Percentiles rank a stretch among this genome's conserved stretches.
These are phyloP conservation scores for Chaetothyriales sp. DNA, from an alignment of 2,329 filamentous ascomycete species.

Conservation along the genomic window DNA sequence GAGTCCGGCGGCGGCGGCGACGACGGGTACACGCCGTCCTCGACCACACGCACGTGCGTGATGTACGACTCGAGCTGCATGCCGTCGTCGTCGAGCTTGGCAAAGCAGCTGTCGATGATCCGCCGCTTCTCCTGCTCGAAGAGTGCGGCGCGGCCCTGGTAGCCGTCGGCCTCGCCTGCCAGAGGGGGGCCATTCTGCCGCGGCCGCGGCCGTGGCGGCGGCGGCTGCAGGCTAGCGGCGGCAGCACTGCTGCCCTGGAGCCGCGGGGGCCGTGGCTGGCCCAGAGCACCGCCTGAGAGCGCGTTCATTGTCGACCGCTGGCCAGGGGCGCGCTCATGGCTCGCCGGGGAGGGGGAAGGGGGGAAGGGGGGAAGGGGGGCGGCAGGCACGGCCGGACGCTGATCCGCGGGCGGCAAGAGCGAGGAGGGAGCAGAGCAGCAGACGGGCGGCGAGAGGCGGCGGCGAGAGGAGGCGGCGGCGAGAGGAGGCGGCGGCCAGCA, in stretches of 20 bases:
- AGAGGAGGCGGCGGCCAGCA: no score
- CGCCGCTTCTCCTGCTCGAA: conserved; percentile 95
- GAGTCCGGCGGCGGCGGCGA: conserved; percentile 69
- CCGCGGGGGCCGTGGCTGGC: background rate
- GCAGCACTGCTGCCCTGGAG: background rate
- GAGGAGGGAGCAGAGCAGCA: background rate
- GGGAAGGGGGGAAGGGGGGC: no score
- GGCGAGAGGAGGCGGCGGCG: no score
- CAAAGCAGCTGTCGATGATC: conserved; percentile 90
- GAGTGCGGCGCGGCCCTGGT: conserved; percentile 51
- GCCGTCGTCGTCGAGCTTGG: conserved; percentile 75
- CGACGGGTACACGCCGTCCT: conserved; percentile 73
- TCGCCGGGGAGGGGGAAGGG: background rate
- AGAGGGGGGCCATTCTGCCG: conserved; percentile 2
- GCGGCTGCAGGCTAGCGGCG: background rate
- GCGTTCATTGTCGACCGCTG: background rate
- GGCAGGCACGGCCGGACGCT: no score
- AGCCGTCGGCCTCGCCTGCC: conserved; percentile 7
- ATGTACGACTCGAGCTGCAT: conserved; percentile 88
- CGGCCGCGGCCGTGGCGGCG: conserved; percentile 5
- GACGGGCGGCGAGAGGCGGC: no score
- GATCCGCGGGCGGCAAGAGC: background rate
- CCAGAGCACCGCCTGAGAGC: background rate
- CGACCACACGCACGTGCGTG: conserved; percentile 82
- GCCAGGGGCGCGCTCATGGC: background rate